Evolutionary conservation across 495 filamentous ascomycete genomes (phyloP), one percentile per base, ranked within the genome.

Genomic region (Evansstolkia leycettana): DNA sequence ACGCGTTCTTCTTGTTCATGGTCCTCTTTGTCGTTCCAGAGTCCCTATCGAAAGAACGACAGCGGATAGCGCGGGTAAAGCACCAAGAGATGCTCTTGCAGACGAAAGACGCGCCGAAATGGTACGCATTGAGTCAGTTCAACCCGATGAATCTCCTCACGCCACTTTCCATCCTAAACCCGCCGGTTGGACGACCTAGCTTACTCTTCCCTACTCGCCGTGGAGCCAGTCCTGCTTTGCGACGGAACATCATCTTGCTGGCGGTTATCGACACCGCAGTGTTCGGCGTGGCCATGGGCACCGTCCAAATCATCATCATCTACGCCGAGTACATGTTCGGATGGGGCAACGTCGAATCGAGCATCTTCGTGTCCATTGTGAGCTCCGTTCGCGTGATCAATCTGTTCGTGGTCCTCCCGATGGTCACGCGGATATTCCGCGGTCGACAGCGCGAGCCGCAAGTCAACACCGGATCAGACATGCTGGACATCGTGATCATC

Each of bases 231-330:
- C 52, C 62, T 7, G 64, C 65, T 5, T 49, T 95, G 5, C 77
- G 88, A 5, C 61, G 74, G 15, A 98, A 96, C 43, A 63, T 98
- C 26, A 40, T 94, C 25, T 55, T 87, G 3, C 66, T 98, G 10
- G 80, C 86, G 5, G 66, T 78, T 8, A 75, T 88, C 34, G 90
- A 96, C 50, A 79, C 75, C 5, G 72, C 76, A 24, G 67, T 84
- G 20, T 80, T 95, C 42, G 78, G 84, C 12, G 68, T 93, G 0
- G 79, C 81, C 8, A 80, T 95, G 70, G 85, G 90, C 33, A 68
- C 76, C 1, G 72, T 83, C 27, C 76, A 76, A 9, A 70, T 94
- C 16, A 67, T 87, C 31, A 66, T 94, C 36, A 65, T 88, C 33
- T 98, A 95, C 52, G 70, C 77, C 9, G 75, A 82, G 35, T 77